Conservation (phyloP, 495 filamentous ascomycete genomes). For the Amphirosellinia nigrospora region DNA sequence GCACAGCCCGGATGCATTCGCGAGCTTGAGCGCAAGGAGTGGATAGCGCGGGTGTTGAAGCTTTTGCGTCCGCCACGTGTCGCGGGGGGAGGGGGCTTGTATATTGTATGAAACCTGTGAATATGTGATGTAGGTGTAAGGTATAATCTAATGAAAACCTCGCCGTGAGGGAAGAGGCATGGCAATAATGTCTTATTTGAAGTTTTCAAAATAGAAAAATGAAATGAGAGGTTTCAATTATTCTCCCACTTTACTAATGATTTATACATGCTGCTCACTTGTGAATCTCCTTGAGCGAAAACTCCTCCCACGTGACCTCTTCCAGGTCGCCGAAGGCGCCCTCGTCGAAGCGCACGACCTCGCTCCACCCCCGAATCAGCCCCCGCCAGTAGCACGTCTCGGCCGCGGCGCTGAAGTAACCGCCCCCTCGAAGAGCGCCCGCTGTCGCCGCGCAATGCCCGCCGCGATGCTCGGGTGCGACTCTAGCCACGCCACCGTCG, state of each 20-base stretch:
- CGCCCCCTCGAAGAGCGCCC: conserved; percentile 50
- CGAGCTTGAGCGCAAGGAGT: conserved; percentile 78
- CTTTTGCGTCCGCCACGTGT: background rate
- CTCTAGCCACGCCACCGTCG: conserved; percentile 50
- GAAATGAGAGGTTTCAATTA: no score
- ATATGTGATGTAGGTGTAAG: conserved; percentile 9
- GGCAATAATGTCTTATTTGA: conserved; percentile 20
- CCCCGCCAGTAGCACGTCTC: conserved; percentile 62
- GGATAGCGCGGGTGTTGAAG: conserved; percentile 16
- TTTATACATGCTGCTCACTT: conserved; percentile 18
- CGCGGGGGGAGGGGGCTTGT: background rate
- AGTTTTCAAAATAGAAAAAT: background rate
- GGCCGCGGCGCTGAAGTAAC: conserved; percentile 57
- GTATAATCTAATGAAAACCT: conserved; percentile 15
- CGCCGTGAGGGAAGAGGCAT: background rate
- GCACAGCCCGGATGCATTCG: conserved; percentile 96
- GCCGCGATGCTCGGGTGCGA: conserved; percentile 49
- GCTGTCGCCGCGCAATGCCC: conserved; percentile 56
- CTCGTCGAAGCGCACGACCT: conserved; percentile 44
- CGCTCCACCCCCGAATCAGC: conserved; percentile 54
- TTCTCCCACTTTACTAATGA: background rate
- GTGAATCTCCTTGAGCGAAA: conserved; percentile 43
- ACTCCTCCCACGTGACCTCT: conserved; percentile 51
- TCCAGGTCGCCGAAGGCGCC: conserved; percentile 42
- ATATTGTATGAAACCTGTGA: conserved; percentile 22